phyloP scores from a whole-genome alignment of 768 basidiomycete species.

The Daedaleopsis sinensis region DNA sequence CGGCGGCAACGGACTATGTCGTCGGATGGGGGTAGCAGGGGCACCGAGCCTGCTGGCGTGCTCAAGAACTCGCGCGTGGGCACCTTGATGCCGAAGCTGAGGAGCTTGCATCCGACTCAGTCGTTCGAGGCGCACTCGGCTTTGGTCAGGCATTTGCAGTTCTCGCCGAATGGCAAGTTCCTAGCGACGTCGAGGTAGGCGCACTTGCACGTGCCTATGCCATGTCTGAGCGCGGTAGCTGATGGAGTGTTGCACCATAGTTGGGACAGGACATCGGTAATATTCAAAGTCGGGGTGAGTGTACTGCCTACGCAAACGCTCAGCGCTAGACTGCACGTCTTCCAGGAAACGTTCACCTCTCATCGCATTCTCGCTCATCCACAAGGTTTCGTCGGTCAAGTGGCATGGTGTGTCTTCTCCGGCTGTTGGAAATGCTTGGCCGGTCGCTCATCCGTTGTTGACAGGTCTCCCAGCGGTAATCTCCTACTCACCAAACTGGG shows the following conservation, averaged over 20 bases:
- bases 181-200: conserved; percentile 70
- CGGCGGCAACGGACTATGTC: conserved; percentile 30
- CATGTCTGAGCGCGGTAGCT: conserved; percentile 1
- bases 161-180: conserved; percentile 75
- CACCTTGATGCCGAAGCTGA: conserved; percentile 57
- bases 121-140: conserved; percentile 67
- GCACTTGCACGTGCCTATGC: neutral
- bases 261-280: conserved; percentile 72
- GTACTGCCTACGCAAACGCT: neutral
- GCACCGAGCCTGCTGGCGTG: conserved; percentile 36
- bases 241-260: conserved; percentile 33
- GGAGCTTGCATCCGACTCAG: conserved; percentile 55
- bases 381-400: conserved; percentile 75
- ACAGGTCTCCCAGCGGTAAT: conserved; percentile 60
- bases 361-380: conserved; percentile 70
- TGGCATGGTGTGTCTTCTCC: conserved; percentile 57
- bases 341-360: conserved; percentile 56
- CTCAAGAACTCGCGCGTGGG: conserved; percentile 56
- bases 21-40: conserved; percentile 24
- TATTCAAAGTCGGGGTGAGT: conserved; percentile 66
- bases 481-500: conserved; percentile 65
- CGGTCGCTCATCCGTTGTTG: conserved; percentile 32
- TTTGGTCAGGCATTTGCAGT: conserved; percentile 72
- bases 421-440: neutral
- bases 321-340: neutral